Conservation (phyloP, 306 rosid genomes). For the Prunus mume region DNA sequence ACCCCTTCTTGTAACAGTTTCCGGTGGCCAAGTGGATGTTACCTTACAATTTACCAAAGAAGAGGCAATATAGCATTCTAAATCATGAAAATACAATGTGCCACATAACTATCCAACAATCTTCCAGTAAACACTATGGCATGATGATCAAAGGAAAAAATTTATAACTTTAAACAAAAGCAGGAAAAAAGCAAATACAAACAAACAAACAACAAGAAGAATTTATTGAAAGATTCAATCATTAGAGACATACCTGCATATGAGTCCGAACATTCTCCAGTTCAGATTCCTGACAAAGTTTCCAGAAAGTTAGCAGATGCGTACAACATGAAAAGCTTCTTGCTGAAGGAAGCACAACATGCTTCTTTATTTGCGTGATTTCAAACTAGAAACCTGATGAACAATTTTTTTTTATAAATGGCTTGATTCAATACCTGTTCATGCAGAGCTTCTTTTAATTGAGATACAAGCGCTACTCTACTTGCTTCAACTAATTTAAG, state of each 20-base stretch:
- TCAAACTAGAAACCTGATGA: slow-evolving; percentile 1
- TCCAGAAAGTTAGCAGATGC: neutral
- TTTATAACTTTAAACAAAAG: neutral
- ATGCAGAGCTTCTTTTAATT: slow-evolving; percentile 77
- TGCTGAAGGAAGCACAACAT: neutral
- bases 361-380: neutral
- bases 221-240: neutral
- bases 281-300: slow-evolving; percentile 69
- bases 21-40: neutral
- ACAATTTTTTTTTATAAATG: neutral
- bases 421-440: slow-evolving; percentile 57
- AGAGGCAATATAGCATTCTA: neutral
- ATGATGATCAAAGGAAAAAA: neutral
- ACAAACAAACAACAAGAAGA: no score
- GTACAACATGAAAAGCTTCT: slow-evolving; percentile 7
- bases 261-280: slow-evolving; percentile 80
- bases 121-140: neutral
- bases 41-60: neutral
- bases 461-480: slow-evolving; percentile 73
- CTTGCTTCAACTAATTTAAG: slow-evolving; percentile 68
- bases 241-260: slow-evolving; percentile 66
- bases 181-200: neutral
- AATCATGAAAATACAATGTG: neutral
- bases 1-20: neutral
- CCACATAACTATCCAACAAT: neutral